A percentile compares a stretch with the other conserved stretches of the same genome.
These are phyloP conservation scores for Mycosphaerelloides madeirae DNA, from an alignment of 2,329 filamentous ascomycete genomes.

Conservation along the genomic window DNA sequence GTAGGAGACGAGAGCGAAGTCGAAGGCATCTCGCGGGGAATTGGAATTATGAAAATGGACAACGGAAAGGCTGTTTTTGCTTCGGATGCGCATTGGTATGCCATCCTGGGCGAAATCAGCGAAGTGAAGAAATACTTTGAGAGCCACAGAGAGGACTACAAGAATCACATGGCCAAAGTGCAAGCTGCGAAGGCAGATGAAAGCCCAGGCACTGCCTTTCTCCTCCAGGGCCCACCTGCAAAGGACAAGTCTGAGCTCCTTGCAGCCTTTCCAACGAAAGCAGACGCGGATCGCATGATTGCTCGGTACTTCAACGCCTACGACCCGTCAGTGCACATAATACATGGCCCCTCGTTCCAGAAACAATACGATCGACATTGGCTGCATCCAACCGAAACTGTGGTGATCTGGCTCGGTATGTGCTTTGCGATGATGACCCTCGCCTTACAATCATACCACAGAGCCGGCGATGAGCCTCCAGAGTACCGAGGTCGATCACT, in stretches of 20 bases:
- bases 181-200: slow-evolving; percentile 59
- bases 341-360: slow-evolving; percentile 73
- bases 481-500: slow-evolving; percentile 66
- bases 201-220: slow-evolving; percentile 65
- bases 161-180: slow-evolving; percentile 73
- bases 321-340: slow-evolving; percentile 56
- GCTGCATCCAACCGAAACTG: slow-evolving; percentile 66
- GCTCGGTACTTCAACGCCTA: slow-evolving; percentile 86
- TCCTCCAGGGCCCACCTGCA: slow-evolving; percentile 67
- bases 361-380: slow-evolving; percentile 64
- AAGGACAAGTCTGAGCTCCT: slow-evolving; percentile 73
- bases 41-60: slow-evolving; percentile 51
- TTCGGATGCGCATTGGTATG: slow-evolving; percentile 51
- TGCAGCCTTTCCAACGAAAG: slow-evolving; percentile 71
- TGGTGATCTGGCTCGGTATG: slow-evolving; percentile 72
- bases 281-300: slow-evolving; percentile 77
- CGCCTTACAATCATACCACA: slow-evolving; percentile 72
- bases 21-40: slow-evolving; percentile 47
- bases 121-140: slow-evolving; percentile 91
- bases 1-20: slow-evolving; percentile 58
- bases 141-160: slow-evolving; percentile 81
- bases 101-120: slow-evolving; percentile 61
- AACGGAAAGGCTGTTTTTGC: slow-evolving; percentile 46
- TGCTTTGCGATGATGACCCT: slow-evolving; percentile 72
- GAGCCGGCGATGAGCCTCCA: slow-evolving; percentile 72